Conservation (phyloP, 345 rosid species). For the Brassica rapa region DNA sequence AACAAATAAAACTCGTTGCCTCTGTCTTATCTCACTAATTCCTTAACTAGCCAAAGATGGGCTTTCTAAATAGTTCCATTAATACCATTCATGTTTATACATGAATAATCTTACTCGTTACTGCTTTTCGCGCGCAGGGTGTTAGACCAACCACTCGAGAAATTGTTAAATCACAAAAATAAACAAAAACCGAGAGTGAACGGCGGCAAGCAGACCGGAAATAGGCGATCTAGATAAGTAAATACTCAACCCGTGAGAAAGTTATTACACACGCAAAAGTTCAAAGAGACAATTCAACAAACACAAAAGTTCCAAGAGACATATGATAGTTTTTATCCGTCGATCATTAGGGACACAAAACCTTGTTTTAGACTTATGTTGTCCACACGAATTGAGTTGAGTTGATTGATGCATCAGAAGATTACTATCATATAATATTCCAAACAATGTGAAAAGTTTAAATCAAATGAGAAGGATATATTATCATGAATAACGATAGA, state of each 20-base stretch:
- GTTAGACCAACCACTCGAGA: too few relatives aligned
- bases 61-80: conserved; percentile 14
- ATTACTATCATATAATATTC: background rate
- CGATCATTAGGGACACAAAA: background rate
- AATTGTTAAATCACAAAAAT: too few relatives aligned
- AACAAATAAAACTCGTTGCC: background rate
- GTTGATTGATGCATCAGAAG: background rate
- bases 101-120: background rate
- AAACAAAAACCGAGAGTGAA: too few relatives aligned
- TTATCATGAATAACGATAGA: background rate
- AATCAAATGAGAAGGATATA: background rate
- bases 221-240: background rate
- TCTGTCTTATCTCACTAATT: background rate
- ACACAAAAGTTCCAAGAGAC: background rate
- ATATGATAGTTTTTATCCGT: background rate
- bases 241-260: background rate
- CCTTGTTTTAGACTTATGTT: background rate
- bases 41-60: background rate
- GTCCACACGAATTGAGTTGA: background rate
- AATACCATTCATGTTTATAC: conserved; percentile 4
- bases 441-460: background rate
- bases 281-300: background rate
- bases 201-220: too few relatives aligned
- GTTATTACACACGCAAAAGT: background rate
- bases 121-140: background rate